Evolutionary conservation across 805 yeast species (phyloP), one percentile per base, ranked within the genome.

Genomic region (Zygotorulaspora florentina): DNA sequence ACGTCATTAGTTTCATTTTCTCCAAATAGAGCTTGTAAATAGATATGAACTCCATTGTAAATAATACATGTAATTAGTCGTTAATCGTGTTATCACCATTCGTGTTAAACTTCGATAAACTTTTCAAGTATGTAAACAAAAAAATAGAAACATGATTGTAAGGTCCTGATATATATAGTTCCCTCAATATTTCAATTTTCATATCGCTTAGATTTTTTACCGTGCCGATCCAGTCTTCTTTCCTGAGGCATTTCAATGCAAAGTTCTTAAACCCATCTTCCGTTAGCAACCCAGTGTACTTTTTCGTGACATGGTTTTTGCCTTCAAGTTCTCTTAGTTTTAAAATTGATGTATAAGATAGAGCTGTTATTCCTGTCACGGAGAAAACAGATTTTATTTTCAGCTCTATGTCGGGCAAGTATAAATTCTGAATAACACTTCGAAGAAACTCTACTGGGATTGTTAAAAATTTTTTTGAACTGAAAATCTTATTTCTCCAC

Each of bases 81-180:
- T 10, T 13, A 30, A n/a, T 25, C 13, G 12, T 26, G 17, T 27
- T 12, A 13, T 27, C 8, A 13, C 16, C 25, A 26, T 23, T 42
- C 45, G 33, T 64, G 46, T 57, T 59, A 35, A 5, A 20, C 25
- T 7, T 20, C 25, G 71, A 56, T 9, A 81, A 61, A 48, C 81
- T 74, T 53, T 75, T 76, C 51, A 83, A 52, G 29, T 83, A 80
- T 15, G 74, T 70, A 53, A 75, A 78, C 13, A 83, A 55, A 35
- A 83, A 68, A 27, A 70, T 71, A 3, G 74, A 66, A 3, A 81
- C 50, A 0, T 85, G 82, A 8, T 47, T 51, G 45, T 75, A 81
- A 2, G 83, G 81, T 15, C 50, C 45, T n/a, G 34, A 28, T 1
- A 26, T 16, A 9, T 17, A 15, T 5, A 82, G 55, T 15, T 65